Base-by-base conservation (phyloP, 129 eudicot genomes). In the Lactuca sativa region DNA sequence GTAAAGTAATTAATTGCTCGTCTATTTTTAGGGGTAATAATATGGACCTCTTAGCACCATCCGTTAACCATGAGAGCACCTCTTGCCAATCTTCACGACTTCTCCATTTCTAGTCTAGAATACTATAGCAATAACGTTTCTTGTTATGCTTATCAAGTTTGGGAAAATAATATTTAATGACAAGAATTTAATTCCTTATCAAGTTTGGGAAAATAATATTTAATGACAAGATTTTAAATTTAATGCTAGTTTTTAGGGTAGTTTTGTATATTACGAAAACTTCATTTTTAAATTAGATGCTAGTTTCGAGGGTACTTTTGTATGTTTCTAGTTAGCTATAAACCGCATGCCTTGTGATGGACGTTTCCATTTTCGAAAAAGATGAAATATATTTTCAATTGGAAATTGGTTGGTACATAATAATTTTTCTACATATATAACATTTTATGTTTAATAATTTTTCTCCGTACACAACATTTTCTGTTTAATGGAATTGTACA, bases 21-120 rank as follows among this genome's bases (percentile, higher is more conserved):
- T 59, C 64, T 66, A 66, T 66, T 66, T 66, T 62, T 62, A 16
- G 67, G 52, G 52, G 52, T 48, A 66, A 51, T 31, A 64, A 64
- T 10, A 47, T 64, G 70, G 69, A 64, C 56, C 21, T 64, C 57
- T 64, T 31, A 48, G n/a, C 16, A 44, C 38, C 30, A 32, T 32
- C 47, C 57, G 31, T 32, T 12, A 13, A 66, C 43, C 47, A 33
- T 66, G 44, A 38, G 43, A 66, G 31, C 71, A 66, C 32, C 71
- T 66, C 47, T 48, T 48, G 43, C 71, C 16, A 49, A 49, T 66
- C 38, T 49, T 14, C 8, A 25, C 8, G n/a, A 15, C 33, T 31
- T 14, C 16, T 4, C 32, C 59, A 6, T 66, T 31, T 49, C 43
- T 62, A 62, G 67, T 49, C 43, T 62, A 62, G 67, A 62, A 16